Evolutionary conservation across 2,329 filamentous ascomycete species (phyloP), one percentile per base, ranked within the genome.

Genomic region (Phyllosticta capitalensis): DNA sequence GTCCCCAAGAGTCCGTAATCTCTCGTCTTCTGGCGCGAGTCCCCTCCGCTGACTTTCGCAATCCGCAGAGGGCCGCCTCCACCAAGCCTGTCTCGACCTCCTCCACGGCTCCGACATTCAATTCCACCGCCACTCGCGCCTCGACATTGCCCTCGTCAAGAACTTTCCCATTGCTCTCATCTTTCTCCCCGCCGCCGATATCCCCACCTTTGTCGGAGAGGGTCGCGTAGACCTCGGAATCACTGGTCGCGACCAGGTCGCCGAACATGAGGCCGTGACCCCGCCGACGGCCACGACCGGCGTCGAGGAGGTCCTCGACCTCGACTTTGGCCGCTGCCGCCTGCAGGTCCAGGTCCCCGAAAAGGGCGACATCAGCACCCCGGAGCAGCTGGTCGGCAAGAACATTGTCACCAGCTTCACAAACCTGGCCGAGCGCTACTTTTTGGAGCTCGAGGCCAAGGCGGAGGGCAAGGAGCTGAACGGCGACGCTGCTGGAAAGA

Each of bases 331-430:
- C 52, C 81, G 78, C 63, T 99, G 94, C 79, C 92, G 88, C 76
- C 81, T 99, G 67, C 92, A 97, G 77, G 91, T 97, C n/a, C 94
- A 99, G 75, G 92, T 95, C 1, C 94, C 94, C 0, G 86, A 89
- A 69, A 92, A 94, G 72, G 92, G 94, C 56, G 69, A 77, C 58
- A 86, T 94, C 68, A 75, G 73, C 52, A 81, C 83, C 52, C 82
- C 89, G 5, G 83, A 85, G 71, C 86, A 96, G 70, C 79, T 99
- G 53, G 82, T 99, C 63, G 94, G 94, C 60, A 92, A 89, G 76
- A 96, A 92, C 68, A 88, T 99, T 58, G 92, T 92, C 61, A 97
- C 94, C 48, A 97, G 92, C 78, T 99, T 99, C 71, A 92, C 92
- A 58, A 85, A 87, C 65, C 80, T 99, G 58, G 82, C 92, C 1